Percentiles rank a stretch among this genome's conserved stretches.
phyloP scores from a whole-genome alignment of 805 yeast species.

The Wickerhamomyces canadensis region DNA sequence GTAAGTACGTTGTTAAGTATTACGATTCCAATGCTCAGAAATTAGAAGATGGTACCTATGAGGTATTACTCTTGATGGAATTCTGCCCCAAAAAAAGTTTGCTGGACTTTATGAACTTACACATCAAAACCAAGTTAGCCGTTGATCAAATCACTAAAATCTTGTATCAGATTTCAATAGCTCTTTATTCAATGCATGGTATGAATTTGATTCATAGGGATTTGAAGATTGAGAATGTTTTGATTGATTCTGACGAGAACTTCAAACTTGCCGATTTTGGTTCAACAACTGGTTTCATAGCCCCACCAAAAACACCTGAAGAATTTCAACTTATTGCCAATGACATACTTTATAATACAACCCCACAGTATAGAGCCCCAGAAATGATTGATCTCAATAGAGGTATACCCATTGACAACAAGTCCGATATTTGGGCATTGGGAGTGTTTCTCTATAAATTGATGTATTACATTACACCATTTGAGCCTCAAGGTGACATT shows the following conservation, averaged over 20 bases:
- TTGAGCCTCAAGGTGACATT: conserved; percentile 76
- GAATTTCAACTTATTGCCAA: conserved; percentile 75
- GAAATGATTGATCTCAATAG: conserved; percentile 91
- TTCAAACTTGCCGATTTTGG: conserved; percentile 95
- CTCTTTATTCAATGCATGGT: conserved; percentile 81
- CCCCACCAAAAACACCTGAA: conserved; percentile 70
- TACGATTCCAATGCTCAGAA: conserved; percentile 76
- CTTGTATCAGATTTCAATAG: conserved; percentile 75
- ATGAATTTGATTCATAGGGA: conserved; percentile 80
- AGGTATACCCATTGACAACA: conserved; percentile 82
- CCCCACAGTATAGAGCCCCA: conserved; percentile 93
- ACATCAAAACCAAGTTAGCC: conserved; percentile 69
- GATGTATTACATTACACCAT: conserved; percentile 91
- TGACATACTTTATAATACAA: conserved; percentile 84
- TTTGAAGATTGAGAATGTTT: conserved; percentile 91
- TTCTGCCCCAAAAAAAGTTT: conserved; percentile 83
- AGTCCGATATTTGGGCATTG: conserved; percentile 94
- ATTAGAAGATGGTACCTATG: conserved; percentile 52
- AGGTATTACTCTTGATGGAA: conserved; percentile 90
- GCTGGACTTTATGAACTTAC: conserved; percentile 84
- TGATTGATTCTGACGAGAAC: conserved; percentile 61
- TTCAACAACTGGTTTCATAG: conserved; percentile 64
- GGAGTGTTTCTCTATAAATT: conserved; percentile 89
- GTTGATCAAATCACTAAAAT: conserved; percentile 77
- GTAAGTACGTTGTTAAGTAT: conserved; percentile 58